Conservation (phyloP, 208 protist genomes). For the Balamuthia mandrillaris region DNA sequence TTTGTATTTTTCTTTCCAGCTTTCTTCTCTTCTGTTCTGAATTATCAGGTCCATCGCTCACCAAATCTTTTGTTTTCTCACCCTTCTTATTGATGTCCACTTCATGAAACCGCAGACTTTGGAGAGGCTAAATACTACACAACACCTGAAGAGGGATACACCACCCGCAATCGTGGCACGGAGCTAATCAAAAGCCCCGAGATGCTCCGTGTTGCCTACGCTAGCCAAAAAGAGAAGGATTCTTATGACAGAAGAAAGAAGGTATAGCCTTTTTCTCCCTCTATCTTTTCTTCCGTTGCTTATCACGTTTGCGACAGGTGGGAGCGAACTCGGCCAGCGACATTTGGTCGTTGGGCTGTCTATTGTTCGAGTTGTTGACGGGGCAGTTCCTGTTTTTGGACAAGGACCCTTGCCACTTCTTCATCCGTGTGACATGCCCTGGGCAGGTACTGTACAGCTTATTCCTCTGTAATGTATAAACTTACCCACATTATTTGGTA, state of each 20-base stretch:
- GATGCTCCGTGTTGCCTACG: slow-evolving; percentile 71
- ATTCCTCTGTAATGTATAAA: neutral
- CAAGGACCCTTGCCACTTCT: slow-evolving; percentile 25
- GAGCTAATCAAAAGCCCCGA: slow-evolving; percentile 76
- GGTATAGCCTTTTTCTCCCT: neutral
- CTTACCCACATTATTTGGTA: neutral
- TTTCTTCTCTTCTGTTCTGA: neutral
- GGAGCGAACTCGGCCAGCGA: slow-evolving; percentile 58
- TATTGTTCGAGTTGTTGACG: slow-evolving; percentile 75
- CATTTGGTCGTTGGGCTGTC: slow-evolving; percentile 74
- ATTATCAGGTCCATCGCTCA: too few relatives aligned
- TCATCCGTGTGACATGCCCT: slow-evolving; percentile 28
- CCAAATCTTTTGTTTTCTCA: too few relatives aligned
- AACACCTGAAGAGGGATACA: slow-evolving; percentile 56
- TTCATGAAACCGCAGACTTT: slow-evolving; percentile 70
- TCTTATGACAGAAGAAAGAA: slow-evolving; percentile 64
- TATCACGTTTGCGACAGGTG: neutral
- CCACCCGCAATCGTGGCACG: slow-evolving; percentile 68
- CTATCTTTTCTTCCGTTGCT: neutral
- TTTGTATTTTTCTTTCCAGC: neutral
- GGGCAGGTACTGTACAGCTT: slow-evolving; percentile 1
- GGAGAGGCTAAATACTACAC: slow-evolving; percentile 67
- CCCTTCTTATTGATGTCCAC: too few relatives aligned
- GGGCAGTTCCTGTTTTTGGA: slow-evolving; percentile 73
- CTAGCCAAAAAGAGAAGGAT: slow-evolving; percentile 46